These are phyloP conservation scores for Pythium pyrilobum DNA, from an alignment of 352 stramenopile species.

Conservation along the genomic window DNA sequence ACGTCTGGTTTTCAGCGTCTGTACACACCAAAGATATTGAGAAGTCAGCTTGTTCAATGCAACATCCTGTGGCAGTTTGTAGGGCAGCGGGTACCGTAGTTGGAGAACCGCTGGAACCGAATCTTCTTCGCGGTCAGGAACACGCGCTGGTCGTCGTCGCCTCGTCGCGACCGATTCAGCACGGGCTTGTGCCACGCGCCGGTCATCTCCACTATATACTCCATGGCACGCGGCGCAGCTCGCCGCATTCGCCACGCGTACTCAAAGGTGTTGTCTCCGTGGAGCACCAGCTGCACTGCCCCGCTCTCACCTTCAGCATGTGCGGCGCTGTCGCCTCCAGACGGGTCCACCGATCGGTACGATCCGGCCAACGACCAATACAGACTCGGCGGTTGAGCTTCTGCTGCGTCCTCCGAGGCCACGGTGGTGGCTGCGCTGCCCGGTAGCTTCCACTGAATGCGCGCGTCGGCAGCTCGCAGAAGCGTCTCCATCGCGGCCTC, in stretches of 20 bases:
- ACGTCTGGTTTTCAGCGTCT: conserved; percentile 50
- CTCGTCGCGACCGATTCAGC: conserved; percentile 67
- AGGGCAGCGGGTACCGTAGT: conserved; percentile 41
- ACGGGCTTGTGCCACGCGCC: conserved; percentile 66
- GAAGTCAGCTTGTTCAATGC: background rate
- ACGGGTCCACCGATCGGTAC: conserved; percentile 27
- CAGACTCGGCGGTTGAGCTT: background rate
- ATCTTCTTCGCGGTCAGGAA: conserved; percentile 52
- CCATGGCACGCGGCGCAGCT: conserved; percentile 46
- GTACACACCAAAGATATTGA: background rate
- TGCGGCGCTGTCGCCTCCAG: background rate
- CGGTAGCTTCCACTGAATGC: conserved; percentile 51
- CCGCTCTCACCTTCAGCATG: conserved; percentile 5
- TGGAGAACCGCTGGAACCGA: conserved; percentile 69
- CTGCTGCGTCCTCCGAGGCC: background rate
- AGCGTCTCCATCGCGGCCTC: conserved; percentile 55
- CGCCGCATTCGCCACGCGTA: conserved; percentile 68
- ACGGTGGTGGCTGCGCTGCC: background rate
- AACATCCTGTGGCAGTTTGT: background rate
- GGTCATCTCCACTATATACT: conserved; percentile 64
- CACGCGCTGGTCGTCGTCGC: conserved; percentile 65
- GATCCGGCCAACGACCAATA: conserved; percentile 67
- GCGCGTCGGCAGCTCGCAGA: conserved; percentile 46
- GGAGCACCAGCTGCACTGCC: conserved; percentile 32
- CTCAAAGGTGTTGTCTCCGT: conserved; percentile 81